Conservation (phyloP, 2,329 filamentous ascomycete species). For the Dactylonectria estremocensis region DNA sequence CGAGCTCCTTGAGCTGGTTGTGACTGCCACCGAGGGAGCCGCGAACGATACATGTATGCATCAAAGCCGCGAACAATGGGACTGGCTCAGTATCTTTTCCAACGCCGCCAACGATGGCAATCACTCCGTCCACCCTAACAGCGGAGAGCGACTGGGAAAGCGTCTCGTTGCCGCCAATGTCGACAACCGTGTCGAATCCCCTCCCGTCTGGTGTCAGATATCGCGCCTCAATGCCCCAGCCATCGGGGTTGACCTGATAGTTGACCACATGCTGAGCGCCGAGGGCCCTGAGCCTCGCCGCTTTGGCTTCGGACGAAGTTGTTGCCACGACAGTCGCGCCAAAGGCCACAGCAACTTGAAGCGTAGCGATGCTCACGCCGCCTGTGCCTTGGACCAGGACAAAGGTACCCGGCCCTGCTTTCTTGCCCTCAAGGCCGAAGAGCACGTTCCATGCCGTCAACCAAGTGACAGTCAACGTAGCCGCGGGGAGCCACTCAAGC, state of each 20-base stretch:
- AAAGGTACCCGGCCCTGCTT: conserved; percentile 55
- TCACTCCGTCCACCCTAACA: conserved; percentile 55
- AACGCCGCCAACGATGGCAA: conserved; percentile 52
- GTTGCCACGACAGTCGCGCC: conserved; percentile 72
- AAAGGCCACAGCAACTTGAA: conserved; percentile 62
- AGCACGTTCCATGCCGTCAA: conserved; percentile 68
- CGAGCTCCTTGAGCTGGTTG: conserved; percentile 49
- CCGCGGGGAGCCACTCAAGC: conserved; percentile 56
- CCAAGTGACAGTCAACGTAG: conserved; percentile 64
- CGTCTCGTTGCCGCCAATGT: conserved; percentile 77
- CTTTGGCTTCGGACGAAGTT: conserved; percentile 70
- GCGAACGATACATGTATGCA: conserved; percentile 48
- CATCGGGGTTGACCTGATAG: conserved; percentile 68
- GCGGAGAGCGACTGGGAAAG: conserved; percentile 70
- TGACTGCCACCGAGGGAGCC: conserved; percentile 49
- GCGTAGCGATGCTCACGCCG: conserved; percentile 55
- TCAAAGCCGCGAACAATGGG: conserved; percentile 44
- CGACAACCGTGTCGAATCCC: conserved; percentile 75
- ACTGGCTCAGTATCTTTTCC: conserved; percentile 41
- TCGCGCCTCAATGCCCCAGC: conserved; percentile 72
- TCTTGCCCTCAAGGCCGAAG: conserved; percentile 60
- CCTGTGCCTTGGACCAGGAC: conserved; percentile 58
- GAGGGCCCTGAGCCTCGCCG: conserved; percentile 65
- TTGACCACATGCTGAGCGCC: conserved; percentile 74
- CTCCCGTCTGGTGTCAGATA: conserved; percentile 60